Base-by-base conservation (phyloP, 352 stramenopile species). In the Globisporangium radiosum region DNA sequence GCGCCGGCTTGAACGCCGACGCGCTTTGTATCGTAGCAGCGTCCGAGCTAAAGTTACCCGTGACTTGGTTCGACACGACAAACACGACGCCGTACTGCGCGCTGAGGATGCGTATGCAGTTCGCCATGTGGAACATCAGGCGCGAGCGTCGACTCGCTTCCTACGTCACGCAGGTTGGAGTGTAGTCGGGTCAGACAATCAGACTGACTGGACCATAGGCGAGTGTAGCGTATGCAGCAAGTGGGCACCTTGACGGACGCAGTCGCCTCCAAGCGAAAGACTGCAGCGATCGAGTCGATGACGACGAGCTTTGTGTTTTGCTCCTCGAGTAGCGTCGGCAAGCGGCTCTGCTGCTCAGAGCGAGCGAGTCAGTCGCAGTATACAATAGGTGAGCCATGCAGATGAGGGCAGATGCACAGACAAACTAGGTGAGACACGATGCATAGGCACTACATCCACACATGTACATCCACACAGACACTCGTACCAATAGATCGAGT, bases 51-150 rank as follows among this genome's bases (percentile, higher is more conserved):
- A 93, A 77, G 57, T 87, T 87, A 19, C 78, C 75, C 11, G 80
- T 94, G 47, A 94, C 84, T 64, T 92, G 85, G 59, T 94, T 94
- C 8, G 81, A 87, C 40, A 88, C 50, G 17, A 94, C 68, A 52
- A 92, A 92, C 36, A 92, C 66, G 53, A 85, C 77, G 44, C 73
- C 63, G 59, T 89, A 94, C 65, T 90, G 79, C n/a, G 78, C 69
- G 60, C 79, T 86, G 15, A 93, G 62, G 39, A 93, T 92, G 37
- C 75, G 79, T 78, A 93, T 93, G 70, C 78, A 90, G 64, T 93
- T 91, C 50, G 78, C 78, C 58, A 92, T 62, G 56, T 91, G 69
- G 66, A 94, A 94, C 85, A 92, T 92, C 53, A 85, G 62, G 2
- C 78, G 75, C 36, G 82, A 85, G 9, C 82, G 78, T 36, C 85